Percentiles rank a stretch among this genome's conserved stretches.
These are phyloP conservation scores for Yamadazyma laniorum DNA, from an alignment of 805 yeast species.

Conservation along the genomic window DNA sequence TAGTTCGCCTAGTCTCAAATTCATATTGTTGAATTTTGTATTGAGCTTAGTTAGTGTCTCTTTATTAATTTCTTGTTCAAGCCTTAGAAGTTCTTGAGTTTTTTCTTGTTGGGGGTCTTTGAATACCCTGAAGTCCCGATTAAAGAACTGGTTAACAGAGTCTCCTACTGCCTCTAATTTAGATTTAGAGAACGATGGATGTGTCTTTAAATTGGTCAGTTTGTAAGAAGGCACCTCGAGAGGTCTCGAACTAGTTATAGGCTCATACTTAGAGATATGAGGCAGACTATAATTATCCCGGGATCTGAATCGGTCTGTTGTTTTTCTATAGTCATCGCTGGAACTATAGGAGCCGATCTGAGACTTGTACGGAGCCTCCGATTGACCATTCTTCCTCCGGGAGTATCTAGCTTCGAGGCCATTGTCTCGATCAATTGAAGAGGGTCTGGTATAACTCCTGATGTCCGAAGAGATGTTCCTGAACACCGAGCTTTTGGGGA, in stretches of 20 bases:
- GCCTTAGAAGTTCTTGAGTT: conserved; percentile 2
- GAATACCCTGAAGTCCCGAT: conserved; percentile 1
- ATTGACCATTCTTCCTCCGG: background rate
- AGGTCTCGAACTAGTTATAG: background rate
- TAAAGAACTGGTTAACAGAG: background rate
- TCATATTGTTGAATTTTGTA: conserved; percentile 11
- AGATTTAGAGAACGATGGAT: background rate
- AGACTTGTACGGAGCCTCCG: background rate
- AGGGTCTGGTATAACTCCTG: background rate
- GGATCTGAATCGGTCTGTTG: background rate
- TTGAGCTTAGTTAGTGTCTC: conserved; percentile 12
- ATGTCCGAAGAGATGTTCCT: background rate
- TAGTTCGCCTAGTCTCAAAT: conserved; percentile 6
- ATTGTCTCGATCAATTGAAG: background rate
- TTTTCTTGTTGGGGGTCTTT: conserved; percentile 1
- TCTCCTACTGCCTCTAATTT: background rate
- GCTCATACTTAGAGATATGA: no score
- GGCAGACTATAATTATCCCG: background rate
- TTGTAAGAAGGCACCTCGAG: background rate
- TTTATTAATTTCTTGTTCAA: conserved; percentile 11
- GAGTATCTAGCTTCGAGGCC: background rate
- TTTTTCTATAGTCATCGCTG: background rate
- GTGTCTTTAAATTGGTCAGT: background rate
- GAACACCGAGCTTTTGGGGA: conserved; percentile 2
- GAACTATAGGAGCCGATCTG: background rate